Evolutionary conservation across 78 protist species (phyloP).

Genomic region (Dictyostelium intermedium): DNA sequence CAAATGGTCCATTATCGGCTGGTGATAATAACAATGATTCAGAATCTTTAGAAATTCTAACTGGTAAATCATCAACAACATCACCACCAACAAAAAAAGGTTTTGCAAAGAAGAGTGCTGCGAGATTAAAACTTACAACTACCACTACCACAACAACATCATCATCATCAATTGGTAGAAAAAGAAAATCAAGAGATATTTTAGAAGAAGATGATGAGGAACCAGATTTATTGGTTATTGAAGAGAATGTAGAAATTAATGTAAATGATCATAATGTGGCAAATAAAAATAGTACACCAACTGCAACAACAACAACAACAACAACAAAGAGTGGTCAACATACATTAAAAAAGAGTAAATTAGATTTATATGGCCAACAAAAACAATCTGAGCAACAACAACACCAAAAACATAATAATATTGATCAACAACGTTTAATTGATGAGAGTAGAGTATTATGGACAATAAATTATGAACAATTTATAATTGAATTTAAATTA

Average conservation of each 20-base stretch:
- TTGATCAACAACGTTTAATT: not conserved
- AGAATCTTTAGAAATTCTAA: not conserved
- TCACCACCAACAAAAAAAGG: not conserved
- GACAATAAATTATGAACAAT: conserved; percentile 70
- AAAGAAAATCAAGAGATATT: conserved; percentile 19
- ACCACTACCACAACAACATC: not conserved
- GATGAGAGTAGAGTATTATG: conserved; percentile 51
- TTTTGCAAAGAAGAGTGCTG: not conserved
- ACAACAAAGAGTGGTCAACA: not conserved
- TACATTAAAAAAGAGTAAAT: conserved; percentile 22
- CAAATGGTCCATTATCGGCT: not conserved
- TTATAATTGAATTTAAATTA: conserved; percentile 50
- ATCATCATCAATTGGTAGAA: not conserved
- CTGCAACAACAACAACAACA: not conserved
- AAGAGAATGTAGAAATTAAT: conserved; percentile 30
- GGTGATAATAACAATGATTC: not conserved
- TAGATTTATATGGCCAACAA: not conserved
- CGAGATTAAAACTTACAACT: not conserved
- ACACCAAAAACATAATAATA: conserved; percentile 1
- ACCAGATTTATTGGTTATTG: conserved; percentile 34
- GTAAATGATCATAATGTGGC: not conserved
- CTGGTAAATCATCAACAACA: not conserved
- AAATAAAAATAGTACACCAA: not conserved
- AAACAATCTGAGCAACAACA: not conserved
- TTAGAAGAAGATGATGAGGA: conserved; percentile 37